These are phyloP conservation scores for Diaporthe citrichinensis DNA, from an alignment of 2,329 filamentous ascomycete species.

Conservation along the genomic window DNA sequence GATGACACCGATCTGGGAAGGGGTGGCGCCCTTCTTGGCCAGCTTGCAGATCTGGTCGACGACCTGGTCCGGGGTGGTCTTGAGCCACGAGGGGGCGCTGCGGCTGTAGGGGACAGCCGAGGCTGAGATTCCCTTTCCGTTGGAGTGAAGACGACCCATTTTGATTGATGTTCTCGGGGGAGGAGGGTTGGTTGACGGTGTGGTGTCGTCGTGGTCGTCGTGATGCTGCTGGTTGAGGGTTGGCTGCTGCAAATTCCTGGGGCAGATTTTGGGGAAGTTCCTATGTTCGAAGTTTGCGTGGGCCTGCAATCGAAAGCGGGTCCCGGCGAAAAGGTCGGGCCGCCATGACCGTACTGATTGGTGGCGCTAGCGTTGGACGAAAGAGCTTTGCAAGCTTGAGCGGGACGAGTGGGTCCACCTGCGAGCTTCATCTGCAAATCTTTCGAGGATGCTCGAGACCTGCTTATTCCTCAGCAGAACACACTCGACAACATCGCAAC, in stretches of 20 bases:
- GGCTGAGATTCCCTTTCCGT: constrained; percentile 98
- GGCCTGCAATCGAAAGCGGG: neutral
- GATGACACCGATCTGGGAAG: constrained; percentile 98
- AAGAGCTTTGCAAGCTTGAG: constrained; percentile 1
- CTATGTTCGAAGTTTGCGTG: constrained; percentile 29
- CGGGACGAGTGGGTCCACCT: neutral
- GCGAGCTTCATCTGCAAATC: constrained; percentile 14
- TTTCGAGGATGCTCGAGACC: neutral
- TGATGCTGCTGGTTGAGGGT: constrained; percentile 40
- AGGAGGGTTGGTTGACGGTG: constrained; percentile 43
- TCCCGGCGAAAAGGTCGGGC: constrained; percentile 15
- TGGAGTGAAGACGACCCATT: constrained; percentile 99
- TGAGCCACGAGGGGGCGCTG: constrained; percentile 93
- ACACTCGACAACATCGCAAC: constrained; percentile 5
- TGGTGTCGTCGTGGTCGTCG: constrained; percentile 45
- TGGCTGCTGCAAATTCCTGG: neutral
- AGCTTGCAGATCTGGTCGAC: constrained; percentile 99
- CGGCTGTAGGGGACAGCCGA: constrained; percentile 98
- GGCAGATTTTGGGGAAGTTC: constrained; percentile 34
- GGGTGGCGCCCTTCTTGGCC: constrained; percentile 98
- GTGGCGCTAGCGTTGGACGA: neutral
- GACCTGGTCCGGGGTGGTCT: constrained; percentile 98
- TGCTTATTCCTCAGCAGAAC: neutral
- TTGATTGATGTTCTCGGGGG: constrained; percentile 63
- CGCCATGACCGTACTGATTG: neutral